Percentiles rank a stretch among this genome's conserved stretches.
Evolutionary conservation across 495 filamentous ascomycete species (phyloP).

Genomic region (Penicillium steckii): DNA sequence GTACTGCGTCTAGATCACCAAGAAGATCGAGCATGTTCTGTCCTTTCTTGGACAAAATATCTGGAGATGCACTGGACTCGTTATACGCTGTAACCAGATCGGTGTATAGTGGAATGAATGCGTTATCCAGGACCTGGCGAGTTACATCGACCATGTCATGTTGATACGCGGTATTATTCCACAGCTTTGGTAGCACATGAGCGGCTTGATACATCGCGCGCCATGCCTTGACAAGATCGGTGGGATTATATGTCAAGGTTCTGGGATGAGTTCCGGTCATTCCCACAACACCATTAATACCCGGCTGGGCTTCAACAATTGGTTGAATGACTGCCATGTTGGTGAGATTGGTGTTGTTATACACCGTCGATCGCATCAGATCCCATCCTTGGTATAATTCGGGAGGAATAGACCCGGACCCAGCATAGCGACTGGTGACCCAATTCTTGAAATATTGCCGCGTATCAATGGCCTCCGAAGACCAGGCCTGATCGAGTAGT

Average conservation of each 20-base stretch:
- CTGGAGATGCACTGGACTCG: conserved; percentile 11
- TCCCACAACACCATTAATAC: conserved; percentile 35
- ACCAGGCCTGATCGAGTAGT: conserved; percentile 53
- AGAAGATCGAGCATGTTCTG: conserved; percentile 34
- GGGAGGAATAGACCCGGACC: conserved; percentile 28
- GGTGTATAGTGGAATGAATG: conserved; percentile 41
- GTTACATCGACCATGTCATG: conserved; percentile 54
- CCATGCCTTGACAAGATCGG: conserved; percentile 39
- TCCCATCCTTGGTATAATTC: conserved; percentile 49
- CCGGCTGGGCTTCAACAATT: conserved; percentile 46
- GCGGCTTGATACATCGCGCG: conserved; percentile 40
- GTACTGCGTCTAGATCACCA: conserved; percentile 39
- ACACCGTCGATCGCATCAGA: conserved; percentile 43
- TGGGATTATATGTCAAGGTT: conserved; percentile 43
- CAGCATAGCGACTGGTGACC: conserved; percentile 44
- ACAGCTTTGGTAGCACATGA: conserved; percentile 32
- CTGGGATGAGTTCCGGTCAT: conserved; percentile 42
- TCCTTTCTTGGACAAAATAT: conserved; percentile 21
- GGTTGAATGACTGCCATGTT: conserved; percentile 45
- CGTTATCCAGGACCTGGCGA: conserved; percentile 49
- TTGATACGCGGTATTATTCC: conserved; percentile 44
- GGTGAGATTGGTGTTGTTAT: conserved; percentile 51
- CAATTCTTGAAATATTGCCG: conserved; percentile 46
- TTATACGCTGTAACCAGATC: conserved; percentile 37
- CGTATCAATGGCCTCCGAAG: conserved; percentile 40